phyloP scores from a whole-genome alignment of 345 rosid species.

The Psidium guajava region DNA sequence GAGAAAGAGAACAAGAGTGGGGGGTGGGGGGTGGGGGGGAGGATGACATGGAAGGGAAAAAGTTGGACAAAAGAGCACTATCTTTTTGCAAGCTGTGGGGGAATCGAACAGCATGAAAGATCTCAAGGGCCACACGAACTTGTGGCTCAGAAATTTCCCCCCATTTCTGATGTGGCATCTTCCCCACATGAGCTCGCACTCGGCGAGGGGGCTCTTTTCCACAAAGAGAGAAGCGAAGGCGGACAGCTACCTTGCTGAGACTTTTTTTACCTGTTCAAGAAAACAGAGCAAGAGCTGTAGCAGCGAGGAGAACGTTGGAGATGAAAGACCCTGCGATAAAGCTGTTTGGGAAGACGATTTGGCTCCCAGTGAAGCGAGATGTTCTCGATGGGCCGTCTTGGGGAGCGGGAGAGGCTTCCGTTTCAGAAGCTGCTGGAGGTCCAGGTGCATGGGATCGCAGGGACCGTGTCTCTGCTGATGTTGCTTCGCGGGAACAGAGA shows the following conservation, averaged over 20 bases:
- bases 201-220: not conserved
- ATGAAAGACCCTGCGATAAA: slow-evolving; percentile 20
- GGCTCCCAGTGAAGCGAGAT: not conserved
- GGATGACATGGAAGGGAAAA: slow-evolving; percentile 9
- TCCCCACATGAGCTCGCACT: not conserved
- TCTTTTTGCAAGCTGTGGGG: slow-evolving; percentile 20
- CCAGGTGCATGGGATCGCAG: not conserved
- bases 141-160: slow-evolving; percentile 33
- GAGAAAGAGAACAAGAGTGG: not conserved
- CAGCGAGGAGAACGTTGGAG: slow-evolving; percentile 16
- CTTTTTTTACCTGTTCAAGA: not conserved
- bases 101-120: slow-evolving; percentile 25
- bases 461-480: not conserved
- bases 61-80: slow-evolving; percentile 17
- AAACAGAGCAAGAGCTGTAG: not conserved
- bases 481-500: not conserved
- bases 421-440: not conserved
- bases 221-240: not conserved
- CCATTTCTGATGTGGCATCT: slow-evolving; percentile 26
- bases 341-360: slow-evolving; percentile 45
- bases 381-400: not conserved
- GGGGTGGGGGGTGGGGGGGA: not conserved
- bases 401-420: not conserved
- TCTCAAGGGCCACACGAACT: slow-evolving; percentile 37
- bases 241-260: not conserved